These are phyloP conservation scores for Fragaria nilgerrensis DNA, from an alignment of 306 rosid genomes.

Conservation along the genomic window DNA sequence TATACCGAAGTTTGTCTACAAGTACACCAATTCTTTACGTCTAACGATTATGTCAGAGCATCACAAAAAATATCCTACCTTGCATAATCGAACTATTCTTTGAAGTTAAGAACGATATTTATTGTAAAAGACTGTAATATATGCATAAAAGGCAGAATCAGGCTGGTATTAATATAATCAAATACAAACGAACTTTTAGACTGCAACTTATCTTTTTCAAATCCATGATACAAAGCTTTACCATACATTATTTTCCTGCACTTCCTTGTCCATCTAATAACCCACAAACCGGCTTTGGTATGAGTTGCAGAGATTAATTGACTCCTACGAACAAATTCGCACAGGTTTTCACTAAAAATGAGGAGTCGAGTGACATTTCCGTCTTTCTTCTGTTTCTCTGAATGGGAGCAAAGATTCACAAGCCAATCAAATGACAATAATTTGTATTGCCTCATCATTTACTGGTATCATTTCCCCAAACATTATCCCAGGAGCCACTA, in stretches of 20 bases:
- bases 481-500: conserved; percentile 81
- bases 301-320: background rate
- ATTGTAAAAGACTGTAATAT: background rate
- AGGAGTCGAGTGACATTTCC: background rate
- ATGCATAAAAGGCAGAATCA: background rate
- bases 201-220: background rate
- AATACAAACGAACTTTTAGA: background rate
- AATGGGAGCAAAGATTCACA: conserved; percentile 6
- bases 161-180: background rate
- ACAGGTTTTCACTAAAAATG: background rate
- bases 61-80: background rate
- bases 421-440: background rate
- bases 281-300: background rate
- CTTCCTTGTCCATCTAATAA: conserved; percentile 11
- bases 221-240: background rate
- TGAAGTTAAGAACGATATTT: background rate
- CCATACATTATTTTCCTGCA: background rate
- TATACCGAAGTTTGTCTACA: background rate
- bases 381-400: background rate
- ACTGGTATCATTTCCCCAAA: conserved; percentile 59
- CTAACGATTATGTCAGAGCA: background rate
- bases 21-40: background rate
- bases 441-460: conserved; percentile 27
- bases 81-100: background rate
- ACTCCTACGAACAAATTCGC: background rate